Evolutionary conservation across 495 filamentous ascomycete species (phyloP), one percentile per base, ranked within the genome.

Genomic region (Neurospora tetrasperma): DNA sequence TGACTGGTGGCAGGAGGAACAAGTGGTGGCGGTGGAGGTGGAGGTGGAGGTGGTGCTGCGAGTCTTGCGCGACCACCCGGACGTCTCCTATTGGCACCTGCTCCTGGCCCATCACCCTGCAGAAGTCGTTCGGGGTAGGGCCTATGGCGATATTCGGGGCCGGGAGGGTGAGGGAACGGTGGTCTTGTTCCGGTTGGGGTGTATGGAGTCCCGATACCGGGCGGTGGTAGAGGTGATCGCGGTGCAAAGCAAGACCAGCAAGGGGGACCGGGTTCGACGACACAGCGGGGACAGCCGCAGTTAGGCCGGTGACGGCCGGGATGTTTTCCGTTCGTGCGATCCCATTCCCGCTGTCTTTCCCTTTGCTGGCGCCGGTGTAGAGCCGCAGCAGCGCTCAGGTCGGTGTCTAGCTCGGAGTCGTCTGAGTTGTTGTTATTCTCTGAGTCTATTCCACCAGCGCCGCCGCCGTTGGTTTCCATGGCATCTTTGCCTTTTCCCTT

Each of bases 241-340:
- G 82, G 79, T 3, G 82, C 83, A n/a, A 77, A 78, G 75, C 84
- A 85, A 69, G 79, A 79, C 83, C 84, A 85, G 69, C 84, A 85
- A 0, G 82, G 80, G 1, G 82, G 82, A 1, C 83, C 80, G 6
- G 74, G 71, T 16, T 76, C 74, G 18, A 75, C 71, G 27, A 80
- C 73, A 69, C 84, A 85, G 14, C 81, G 78, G 9, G 79, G 80
- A 41, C 84, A 85, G 44, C 73, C 75, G 74, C 84, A 85, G 75
- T 80, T 81, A 4, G 82, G 82, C 7, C 83, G 79, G 68, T 85
- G 84, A 7, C 77, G 23, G 11, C 82, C 83, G 41, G 81, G 82
- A 43, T 84, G 78, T 69, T 85, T 85, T 38, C 80, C 79, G 62
- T 79, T 75, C 59, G 79, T 73, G 23, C 80, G 77, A 66, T 83